Evolutionary conservation across 2,329 filamentous ascomycete species (phyloP), one percentile per base, ranked within the genome.

Genomic region (Talaromyces albobiverticillius): DNA sequence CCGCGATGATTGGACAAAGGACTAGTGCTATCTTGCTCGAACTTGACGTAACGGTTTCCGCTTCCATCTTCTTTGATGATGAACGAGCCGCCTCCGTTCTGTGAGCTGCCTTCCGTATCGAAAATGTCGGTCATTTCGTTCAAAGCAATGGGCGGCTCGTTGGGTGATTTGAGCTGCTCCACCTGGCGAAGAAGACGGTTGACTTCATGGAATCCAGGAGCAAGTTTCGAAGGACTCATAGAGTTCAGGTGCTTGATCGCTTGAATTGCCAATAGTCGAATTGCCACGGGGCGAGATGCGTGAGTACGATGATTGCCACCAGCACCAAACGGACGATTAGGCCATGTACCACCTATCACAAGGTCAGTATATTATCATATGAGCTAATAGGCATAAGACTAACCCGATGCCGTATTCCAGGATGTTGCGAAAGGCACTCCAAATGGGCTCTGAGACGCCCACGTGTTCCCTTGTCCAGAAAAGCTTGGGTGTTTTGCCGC

Each of bases 61-160:
- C 53, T 32, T 16, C 71, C 76, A 46, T 83, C 81, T 36, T 80
- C 78, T 57, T 80, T 82, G 59, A 88, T 79, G 31, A 88, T 84
- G 65, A 99, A 95, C 23, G 82, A 87, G n/a, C 94, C 94, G 42
- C 93, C 93, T 43, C 94, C 94, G 64, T 97, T 97, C 56, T 86
- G 84, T 2, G 77, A 68, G 63, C 88, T 95, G 54, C 94, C 94
- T 68, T 96, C 90, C 0, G 93, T 96, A 64, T 97, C 93, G 69
- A 89, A 94, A 55, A 95, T 87, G 54, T 89, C 85, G 36, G 93
- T 79, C 62, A 97, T 79, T 64, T 96, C 92, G 23, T 78, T 79
- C 65, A 77, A 84, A 70, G 60, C 78, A 69, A 77, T 83, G 62
- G 76, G 67, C 23, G 79, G 71, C 55, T 86, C 82, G 51, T 78